These are phyloP conservation scores for Cordyceps cicadae DNA, from an alignment of 2,329 filamentous ascomycete genomes.

Conservation along the genomic window DNA sequence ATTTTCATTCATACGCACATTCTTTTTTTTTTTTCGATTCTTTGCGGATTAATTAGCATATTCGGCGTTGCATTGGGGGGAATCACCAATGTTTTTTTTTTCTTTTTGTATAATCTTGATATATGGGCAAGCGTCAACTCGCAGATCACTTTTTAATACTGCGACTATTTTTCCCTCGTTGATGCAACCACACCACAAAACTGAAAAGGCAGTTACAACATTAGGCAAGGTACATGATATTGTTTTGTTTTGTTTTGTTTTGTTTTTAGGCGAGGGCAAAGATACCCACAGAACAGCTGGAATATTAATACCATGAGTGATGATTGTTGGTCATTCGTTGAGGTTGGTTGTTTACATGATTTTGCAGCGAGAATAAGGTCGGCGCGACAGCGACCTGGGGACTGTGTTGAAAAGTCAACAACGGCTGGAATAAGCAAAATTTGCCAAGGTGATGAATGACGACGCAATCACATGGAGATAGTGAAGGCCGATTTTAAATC, in stretches of 20 bases:
- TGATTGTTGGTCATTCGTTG: neutral
- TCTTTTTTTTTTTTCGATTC: neutral
- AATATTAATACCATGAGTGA: neutral
- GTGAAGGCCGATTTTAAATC: no score
- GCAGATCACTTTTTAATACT: neutral
- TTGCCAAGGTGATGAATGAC: no score
- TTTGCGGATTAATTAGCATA: neutral
- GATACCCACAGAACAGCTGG: constrained; percentile 2
- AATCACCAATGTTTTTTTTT: neutral
- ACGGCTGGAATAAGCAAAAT: no score
- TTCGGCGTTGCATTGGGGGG: neutral
- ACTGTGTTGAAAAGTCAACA: no score
- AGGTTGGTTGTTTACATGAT: neutral
- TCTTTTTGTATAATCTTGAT: constrained; percentile 7
- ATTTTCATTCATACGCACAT: neutral
- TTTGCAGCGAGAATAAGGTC: neutral
- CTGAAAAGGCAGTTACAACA: neutral
- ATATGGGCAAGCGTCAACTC: neutral
- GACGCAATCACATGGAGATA: no score
- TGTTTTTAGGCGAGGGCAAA: neutral
- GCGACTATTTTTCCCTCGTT: neutral
- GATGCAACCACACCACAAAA: neutral
- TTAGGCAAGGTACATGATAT: neutral
- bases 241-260: neutral
- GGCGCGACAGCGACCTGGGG: no score